Evolutionary conservation across 2,329 filamentous ascomycete genomes (phyloP), one percentile per base, ranked within the genome.

Genomic region (Fusarium pseudocircinatum): DNA sequence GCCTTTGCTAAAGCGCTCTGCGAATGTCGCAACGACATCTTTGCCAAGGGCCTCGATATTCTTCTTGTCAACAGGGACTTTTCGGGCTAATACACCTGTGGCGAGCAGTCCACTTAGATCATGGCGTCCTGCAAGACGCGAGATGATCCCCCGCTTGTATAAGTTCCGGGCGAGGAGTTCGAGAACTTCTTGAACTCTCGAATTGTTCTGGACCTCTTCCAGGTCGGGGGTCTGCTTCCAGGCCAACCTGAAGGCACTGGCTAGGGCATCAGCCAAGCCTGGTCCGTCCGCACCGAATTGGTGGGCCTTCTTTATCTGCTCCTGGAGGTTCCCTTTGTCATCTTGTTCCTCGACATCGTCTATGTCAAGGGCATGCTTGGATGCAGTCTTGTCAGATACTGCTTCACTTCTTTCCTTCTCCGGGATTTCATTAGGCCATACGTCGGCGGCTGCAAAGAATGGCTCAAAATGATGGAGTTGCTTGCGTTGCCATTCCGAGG

Each of bases 381-480:
- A 16, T 8, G 30, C 46, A 10, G 68, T 24, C 9, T 61, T 30
- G 4, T 50, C 15, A 4, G 56, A n/a, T 10, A 12, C 47, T 6
- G 57, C 28, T 32, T 53, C 30, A 3, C 40, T 69, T 20, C 67
- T 67, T 1, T 69, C 61, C 12, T 67, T 20, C 1, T 47, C 42
- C 0, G 44, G 26, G 6, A 76, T 75, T 20, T 74, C 61, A 1
- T 75, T 67, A 7, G 74, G 74, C 72, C 72, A 76, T 43, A 43
- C 28, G 14, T 54, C 24, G 4, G 34, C 52, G n/a, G 66, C 74
- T 2, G 70, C 74, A 18, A 76, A 76, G 9, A 61, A 74, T 9
- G 74, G 53, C 16, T 66, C 57, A 12, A 76, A 64, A 24, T 32
- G 18, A 4, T n/a, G 18, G 3, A 70, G 34, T 13, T 65, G 60